Conservation (phyloP, 305 asterid species). For the Solanum aculeatissimum region DNA sequence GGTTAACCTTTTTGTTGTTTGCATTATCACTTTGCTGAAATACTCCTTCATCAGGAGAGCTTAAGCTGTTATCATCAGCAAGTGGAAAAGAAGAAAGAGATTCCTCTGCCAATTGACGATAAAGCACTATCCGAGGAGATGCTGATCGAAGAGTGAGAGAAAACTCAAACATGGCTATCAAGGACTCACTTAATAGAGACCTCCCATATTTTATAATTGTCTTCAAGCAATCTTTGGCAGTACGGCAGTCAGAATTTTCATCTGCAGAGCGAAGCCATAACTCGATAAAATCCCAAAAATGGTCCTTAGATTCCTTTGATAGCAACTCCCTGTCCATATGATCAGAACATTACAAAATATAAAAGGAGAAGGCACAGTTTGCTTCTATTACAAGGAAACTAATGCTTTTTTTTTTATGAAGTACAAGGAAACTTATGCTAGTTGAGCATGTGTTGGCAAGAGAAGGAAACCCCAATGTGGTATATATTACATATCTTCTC, state of each 20-base stretch:
- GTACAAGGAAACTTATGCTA: neutral
- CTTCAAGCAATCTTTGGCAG: constrained; percentile 78
- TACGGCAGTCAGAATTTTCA: constrained; percentile 37
- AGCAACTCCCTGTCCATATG: constrained; percentile 65
- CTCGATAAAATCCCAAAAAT: constrained; percentile 86
- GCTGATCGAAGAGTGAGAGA: constrained; percentile 95
- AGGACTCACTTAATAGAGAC: constrained; percentile 63
- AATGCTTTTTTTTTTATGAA: too few species aligned
- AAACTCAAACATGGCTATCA: constrained; percentile 76
- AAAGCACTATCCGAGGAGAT: constrained; percentile 85
- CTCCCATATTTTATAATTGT: constrained; percentile 56
- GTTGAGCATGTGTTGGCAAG: neutral
- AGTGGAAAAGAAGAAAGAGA: constrained; percentile 90
- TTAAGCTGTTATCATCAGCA: constrained; percentile 42
- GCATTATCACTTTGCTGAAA: constrained; percentile 29
- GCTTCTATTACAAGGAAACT: neutral
- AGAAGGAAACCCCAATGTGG: neutral
- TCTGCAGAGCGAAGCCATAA: constrained; percentile 54
- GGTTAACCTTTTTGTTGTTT: constrained; percentile 30
- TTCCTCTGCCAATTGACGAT: constrained; percentile 90
- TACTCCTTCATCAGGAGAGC: constrained; percentile 29
- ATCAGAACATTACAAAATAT: constrained; percentile 1
- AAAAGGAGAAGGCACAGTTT: neutral
- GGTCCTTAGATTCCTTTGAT: constrained; percentile 83
- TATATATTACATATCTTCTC: neutral